phyloP scores from a whole-genome alignment of 2,329 filamentous ascomycete genomes.

The Ophiostoma sp. region DNA sequence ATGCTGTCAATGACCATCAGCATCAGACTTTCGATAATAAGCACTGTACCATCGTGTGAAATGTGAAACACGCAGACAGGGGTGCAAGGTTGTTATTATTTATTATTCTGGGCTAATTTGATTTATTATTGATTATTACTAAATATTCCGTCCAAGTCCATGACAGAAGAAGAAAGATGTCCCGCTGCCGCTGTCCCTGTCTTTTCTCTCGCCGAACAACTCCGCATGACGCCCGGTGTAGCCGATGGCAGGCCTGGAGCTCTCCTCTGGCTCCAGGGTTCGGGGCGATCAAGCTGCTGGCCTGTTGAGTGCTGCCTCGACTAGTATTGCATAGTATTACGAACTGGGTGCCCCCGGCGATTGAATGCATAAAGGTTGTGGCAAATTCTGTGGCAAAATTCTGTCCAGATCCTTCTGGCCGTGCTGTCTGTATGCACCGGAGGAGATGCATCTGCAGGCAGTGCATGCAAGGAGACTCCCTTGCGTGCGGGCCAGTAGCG shows the following conservation, averaged over 20 bases:
- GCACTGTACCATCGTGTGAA: constrained; percentile 7
- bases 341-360: too few relatives aligned
- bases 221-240: neutral
- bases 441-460: too few relatives aligned
- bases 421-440: too few relatives aligned
- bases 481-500: too few relatives aligned
- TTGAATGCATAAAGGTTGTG: too few relatives aligned
- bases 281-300: neutral
- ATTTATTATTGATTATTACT: neutral
- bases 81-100: neutral
- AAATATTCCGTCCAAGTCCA: neutral
- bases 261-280: neutral
- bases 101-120: too few relatives aligned
- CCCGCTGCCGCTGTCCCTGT: constrained; percentile 1
- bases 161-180: neutral
- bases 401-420: too few relatives aligned
- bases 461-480: too few relatives aligned
- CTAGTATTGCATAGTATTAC: neutral
- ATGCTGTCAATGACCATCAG: neutral
- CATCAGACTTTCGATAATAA: neutral
- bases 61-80: constrained; percentile 4
- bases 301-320: too few relatives aligned
- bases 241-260: neutral
- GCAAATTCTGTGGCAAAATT: too few relatives aligned
- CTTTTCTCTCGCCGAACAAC: neutral